A percentile compares a stretch with the other conserved stretches of the same genome.
phyloP scores from a whole-genome alignment of 805 yeast genomes.

The Yarrowia osloensis region DNA sequence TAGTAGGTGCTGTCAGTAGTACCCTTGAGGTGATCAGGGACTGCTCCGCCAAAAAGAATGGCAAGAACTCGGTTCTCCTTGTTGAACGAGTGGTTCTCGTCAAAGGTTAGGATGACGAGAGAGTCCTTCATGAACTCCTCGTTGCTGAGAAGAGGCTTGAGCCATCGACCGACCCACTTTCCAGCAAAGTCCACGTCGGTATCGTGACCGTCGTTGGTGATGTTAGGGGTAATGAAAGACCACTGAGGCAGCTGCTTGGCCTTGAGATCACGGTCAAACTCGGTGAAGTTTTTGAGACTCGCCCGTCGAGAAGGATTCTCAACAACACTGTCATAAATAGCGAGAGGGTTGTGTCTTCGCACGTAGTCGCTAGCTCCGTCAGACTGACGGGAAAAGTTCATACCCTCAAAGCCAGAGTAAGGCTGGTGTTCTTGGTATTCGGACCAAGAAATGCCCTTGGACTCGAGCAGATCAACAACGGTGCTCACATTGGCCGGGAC shows the following conservation, averaged over 20 bases:
- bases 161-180: constrained; percentile 49
- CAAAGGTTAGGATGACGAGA: constrained; percentile 52
- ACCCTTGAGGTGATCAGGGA: constrained; percentile 48
- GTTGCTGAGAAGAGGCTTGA: constrained; percentile 50
- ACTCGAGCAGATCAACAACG: constrained; percentile 52
- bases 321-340: constrained; percentile 48
- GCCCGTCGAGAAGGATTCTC: constrained; percentile 43
- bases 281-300: constrained; percentile 52
- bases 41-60: constrained; percentile 51
- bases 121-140: constrained; percentile 52
- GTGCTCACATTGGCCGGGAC: constrained; percentile 52
- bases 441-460: constrained; percentile 52
- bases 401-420: constrained; percentile 55
- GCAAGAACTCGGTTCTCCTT: constrained; percentile 51
- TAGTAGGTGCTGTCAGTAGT: constrained; percentile 52
- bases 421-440: constrained; percentile 58
- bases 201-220: constrained; percentile 57
- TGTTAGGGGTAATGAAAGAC: constrained; percentile 56
- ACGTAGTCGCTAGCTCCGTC: constrained; percentile 51
- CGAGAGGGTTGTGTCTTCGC: constrained; percentile 56
- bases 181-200: constrained; percentile 51
- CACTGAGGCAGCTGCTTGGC: constrained; percentile 53
- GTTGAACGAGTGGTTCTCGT: constrained; percentile 50
- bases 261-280: constrained; percentile 47
- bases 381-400: constrained; percentile 49